Base-by-base conservation (phyloP, 495 filamentous ascomycete species). In the Apodospora peruviana region DNA sequence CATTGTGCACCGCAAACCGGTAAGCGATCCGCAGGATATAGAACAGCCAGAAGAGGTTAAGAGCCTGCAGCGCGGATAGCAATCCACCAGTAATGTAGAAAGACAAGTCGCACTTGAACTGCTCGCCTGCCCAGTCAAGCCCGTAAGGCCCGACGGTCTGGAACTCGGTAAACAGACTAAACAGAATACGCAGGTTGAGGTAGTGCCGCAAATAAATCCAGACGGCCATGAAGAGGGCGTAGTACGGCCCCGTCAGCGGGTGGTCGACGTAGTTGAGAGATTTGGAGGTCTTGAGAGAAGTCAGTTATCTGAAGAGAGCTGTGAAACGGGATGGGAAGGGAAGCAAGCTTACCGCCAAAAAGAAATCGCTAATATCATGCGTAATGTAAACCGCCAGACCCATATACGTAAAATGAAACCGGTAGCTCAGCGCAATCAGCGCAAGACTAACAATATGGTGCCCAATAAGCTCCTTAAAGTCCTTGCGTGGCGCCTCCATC, bases 361-460 rank as follows among this genome's bases (percentile, higher is more conserved):
- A 98, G 68, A 97, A 96, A 61, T 98, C 93, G 45, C 82, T 87
- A 52, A 97, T 87, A 56, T 98, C 93, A 60, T 95, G 90, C 18
- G 93, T 97, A 51, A 96, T 90, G 65, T 95, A 98, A 7, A 98
- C 91, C 23, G 89, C 91, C 34, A 98, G 62, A n/a, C 93, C 93
- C 72, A 98, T 94, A 66, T 94, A 91, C 8, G 93, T 93, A 67
- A 98, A 98, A 67, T 98, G 94, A 75, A 95, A 98, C 24, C 91
- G 85, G 67, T 98, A 98, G 72, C 88, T 94, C 62, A 90, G 66
- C 24, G 71, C 82, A 52, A 98, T 97, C 47, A 98, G 75, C n/a
- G 84, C 74, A 47, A 98, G 64, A 10, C 89, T 94, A 57, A 97
- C 88, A 53, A 97, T 86, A 62, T 98, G 93, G 64, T 98, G 93